Percentiles rank a stretch among this genome's conserved stretches.
Evolutionary conservation across 2,329 filamentous ascomycete species (phyloP).

Genomic region (Aspergillus novoparasiticus): DNA sequence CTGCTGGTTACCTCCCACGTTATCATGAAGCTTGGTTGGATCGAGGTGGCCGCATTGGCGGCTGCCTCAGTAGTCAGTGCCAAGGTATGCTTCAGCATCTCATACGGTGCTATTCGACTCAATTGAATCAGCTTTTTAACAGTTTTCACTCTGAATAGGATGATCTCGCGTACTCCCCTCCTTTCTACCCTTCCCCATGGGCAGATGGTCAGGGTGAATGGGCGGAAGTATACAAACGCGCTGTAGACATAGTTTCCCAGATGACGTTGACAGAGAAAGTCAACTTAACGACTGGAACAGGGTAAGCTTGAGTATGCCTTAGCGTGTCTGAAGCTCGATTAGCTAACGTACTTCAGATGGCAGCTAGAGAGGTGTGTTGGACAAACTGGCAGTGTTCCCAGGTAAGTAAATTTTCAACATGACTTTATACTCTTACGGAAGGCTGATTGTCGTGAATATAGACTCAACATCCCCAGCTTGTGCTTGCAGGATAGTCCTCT

Average conservation of each 20-base stretch:
- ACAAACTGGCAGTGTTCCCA: constrained; percentile 57
- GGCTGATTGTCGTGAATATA: constrained; percentile 7
- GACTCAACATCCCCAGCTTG: constrained; percentile 65
- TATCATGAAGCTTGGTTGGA: constrained; percentile 40
- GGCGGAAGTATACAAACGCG: constrained; percentile 74
- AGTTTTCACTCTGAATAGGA: constrained; percentile 10
- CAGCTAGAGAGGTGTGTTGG: constrained; percentile 74
- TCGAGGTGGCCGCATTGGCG: constrained; percentile 35
- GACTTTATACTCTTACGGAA: constrained; percentile 8
- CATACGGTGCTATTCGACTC: background rate
- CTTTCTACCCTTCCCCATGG: constrained; percentile 87
- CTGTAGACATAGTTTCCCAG: constrained; percentile 77
- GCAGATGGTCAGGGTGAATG: constrained; percentile 73
- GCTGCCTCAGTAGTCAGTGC: constrained; percentile 36
- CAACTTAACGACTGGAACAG: constrained; percentile 88
- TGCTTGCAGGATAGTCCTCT: constrained; percentile 87
- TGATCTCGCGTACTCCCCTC: constrained; percentile 54
- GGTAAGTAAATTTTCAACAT: constrained; percentile 28
- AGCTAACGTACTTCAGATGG: constrained; percentile 54
- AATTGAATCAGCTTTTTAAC: background rate
- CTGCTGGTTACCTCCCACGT: constrained; percentile 2
- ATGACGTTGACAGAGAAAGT: constrained; percentile 87
- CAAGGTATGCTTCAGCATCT: constrained; percentile 28
- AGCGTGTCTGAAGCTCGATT: background rate
- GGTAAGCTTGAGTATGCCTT: constrained; percentile 55